phyloP scores from a whole-genome alignment of 805 yeast species.

The Yamadazyma akitaensis region DNA sequence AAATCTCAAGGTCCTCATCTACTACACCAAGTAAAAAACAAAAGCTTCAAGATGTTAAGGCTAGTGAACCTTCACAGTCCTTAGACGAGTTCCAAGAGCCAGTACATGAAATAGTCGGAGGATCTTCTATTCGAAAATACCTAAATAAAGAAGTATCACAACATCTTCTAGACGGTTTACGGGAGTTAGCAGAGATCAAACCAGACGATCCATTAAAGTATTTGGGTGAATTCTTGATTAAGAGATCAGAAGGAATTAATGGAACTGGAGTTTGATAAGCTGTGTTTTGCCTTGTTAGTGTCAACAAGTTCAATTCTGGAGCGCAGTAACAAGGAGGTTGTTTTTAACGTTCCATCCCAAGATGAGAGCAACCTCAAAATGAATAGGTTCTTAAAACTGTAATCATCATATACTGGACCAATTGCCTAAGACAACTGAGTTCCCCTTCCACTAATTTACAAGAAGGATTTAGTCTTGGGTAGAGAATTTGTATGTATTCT shows the following conservation, averaged over 20 bases:
- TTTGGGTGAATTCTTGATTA: constrained; percentile 53
- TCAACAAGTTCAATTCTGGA: too few relatives aligned
- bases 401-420: too few relatives aligned
- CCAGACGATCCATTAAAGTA: constrained; percentile 54
- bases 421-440: too few relatives aligned
- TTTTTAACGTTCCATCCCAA: too few relatives aligned
- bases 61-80: constrained; percentile 1
- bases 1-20: constrained; percentile 3
- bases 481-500: not conserved
- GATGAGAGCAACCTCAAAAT: too few relatives aligned
- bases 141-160: constrained; percentile 62
- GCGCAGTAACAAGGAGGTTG: too few relatives aligned
- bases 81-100: constrained; percentile 19
- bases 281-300: too few relatives aligned
- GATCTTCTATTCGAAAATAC: constrained; percentile 69
- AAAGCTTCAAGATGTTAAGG: constrained; percentile 6
- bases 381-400: too few relatives aligned
- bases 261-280: not conserved
- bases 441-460: too few relatives aligned
- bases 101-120: constrained; percentile 57
- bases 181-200: constrained; percentile 46
- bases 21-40: constrained; percentile 4
- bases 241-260: constrained; percentile 6
- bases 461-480: not conserved
- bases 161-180: constrained; percentile 61